Base-by-base conservation (phyloP, 2,329 filamentous ascomycete genomes). In the Aureobasidium melanogenum region DNA sequence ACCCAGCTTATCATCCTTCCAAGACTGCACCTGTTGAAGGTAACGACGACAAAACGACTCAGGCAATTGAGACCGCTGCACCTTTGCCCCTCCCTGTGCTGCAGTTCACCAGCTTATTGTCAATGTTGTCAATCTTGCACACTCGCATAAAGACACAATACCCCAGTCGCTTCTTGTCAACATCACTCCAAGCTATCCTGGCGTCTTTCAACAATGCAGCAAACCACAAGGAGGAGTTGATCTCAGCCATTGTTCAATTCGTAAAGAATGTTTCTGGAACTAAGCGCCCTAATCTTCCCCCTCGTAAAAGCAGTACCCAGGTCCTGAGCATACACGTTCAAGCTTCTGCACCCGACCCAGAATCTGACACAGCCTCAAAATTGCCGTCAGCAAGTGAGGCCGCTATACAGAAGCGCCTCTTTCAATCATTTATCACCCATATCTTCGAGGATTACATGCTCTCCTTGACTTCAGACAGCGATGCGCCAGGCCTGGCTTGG, bases 401-500 rank as follows among this genome's bases (percentile, higher is more conserved):
- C 2, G 81, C 79, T 9, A 76, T 91, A 63, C 83, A 87, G 68
- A 78, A 78, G 38, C 84, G 82, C 62, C 76, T 93, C 17, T 74
- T 93, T 26, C 86, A 90, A 69, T 85, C 86, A 1, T 92, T 94
- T 71, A 79, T 90, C n/a, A 90, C 88, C 0, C 88, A 89, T 69
- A 76, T 92, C 19, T 74, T 92, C 12, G 88, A 92, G 70, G 82
- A 87, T 48, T 93, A 90, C 66, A 80, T 89, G 63, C 84, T 82
- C n/a, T 75, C 75, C 7, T 65, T 81, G 19, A 56, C 67, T 19
- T 69, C 70, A 4, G 71, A 74, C 4, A 68, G 71, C 6, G 76
- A 77, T 24, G 73, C 79, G 5, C 77, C 79, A 1, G 79, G 79
- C 6, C 69, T 81, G 51, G 75, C 77, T 2, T 81, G 79, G 79